Base-by-base conservation (phyloP, 2,329 filamentous ascomycete genomes). In the Cordyceps tenuipes region DNA sequence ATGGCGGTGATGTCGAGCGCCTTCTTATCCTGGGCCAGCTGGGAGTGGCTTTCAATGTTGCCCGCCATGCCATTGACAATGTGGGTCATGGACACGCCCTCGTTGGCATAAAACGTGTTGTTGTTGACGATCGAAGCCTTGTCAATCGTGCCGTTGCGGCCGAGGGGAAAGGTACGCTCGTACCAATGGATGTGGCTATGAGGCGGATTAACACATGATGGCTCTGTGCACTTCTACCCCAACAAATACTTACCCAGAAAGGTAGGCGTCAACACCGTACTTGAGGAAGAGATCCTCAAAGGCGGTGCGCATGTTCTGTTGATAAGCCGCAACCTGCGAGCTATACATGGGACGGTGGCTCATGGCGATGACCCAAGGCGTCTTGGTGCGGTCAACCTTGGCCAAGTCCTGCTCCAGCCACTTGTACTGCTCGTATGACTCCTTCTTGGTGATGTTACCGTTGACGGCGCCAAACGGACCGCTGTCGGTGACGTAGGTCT, bases 61-160 rank as follows among this genome's bases (percentile, higher is more conserved):
- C 79, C 79, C 3, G 79, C 79, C 72, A 78, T 77, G n/a, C 79
- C 79, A 65, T 81, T 81, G 67, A 78, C 71, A 39, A 82, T 70
- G 61, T 80, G 77, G 1, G 77, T 78, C 62, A 81, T 76, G 19
- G 77, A 79, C 26, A 69, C 71, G 50, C 79, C 78, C 1, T 76
- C 70, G 63, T 79, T 79, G 58, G 74, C 74, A 51, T 66, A 64
- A 69, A 79, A 81, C 10, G 77, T 81, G 67, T 78, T 72, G 62
- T 79, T 76, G 67, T 79, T 71, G 54, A 78, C 61, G 44, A 81
- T 69, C 1, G 75, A 74, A 5, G 57, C 60, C 1, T 63, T 62
- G 68, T 78, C 70, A 68, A 82, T 72, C 17, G 71, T 75, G 10
- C 74, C 73, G 56, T 65, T 64, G 43, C 43, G 55, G 26, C 64